Evolutionary conservation across 805 yeast species (phyloP), one percentile per base, ranked within the genome.

Genomic region (Kazachstania viticola): DNA sequence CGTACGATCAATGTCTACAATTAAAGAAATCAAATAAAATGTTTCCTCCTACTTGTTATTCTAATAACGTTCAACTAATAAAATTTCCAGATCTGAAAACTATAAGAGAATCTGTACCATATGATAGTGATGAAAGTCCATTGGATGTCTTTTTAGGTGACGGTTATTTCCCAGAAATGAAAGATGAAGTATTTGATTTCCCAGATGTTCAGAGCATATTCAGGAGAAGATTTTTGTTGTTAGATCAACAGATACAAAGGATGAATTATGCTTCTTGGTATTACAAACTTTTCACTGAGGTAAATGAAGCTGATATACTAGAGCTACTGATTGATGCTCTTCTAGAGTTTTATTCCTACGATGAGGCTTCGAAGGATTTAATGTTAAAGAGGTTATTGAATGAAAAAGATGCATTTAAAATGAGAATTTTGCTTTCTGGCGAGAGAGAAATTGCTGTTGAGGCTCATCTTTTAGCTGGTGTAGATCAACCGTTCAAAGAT

Each of bases 241-340:
- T 37, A 13, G 14, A 17, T 12, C 36, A 34, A 30, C 41, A 37
- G 27, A 5, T 31, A 2, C 65, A 68, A 29, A 62, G 95, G 27
- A 49, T 83, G 17, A 61, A 66, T 28, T 65, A 67, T 37, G 57
- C 82, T 0, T 46, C 78, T 12, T 43, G 52, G 13, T 76, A 63
- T 48, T 82, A 85, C 48, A 54, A 64, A 9, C 63, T 73, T 59
- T 57, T 53, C 4, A 58, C 64, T 30, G 60, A 57, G 16, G 32
- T 79, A 1, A 55, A 72, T 1, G 57, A 61, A 33, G 52, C 56
- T 0, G 47, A 57, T 14, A 45, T 85, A 3, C 46, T 72, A 12
- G 37, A 42, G 2, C 57, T 62, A 17, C 47, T 77, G 40, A 53
- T 64, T 9, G 45, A 51, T 14, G 60, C 66, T 0, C 33, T 73